phyloP scores from a whole-genome alignment of 2,329 filamentous ascomycete genomes.

The Westerdykella aurantiaca region DNA sequence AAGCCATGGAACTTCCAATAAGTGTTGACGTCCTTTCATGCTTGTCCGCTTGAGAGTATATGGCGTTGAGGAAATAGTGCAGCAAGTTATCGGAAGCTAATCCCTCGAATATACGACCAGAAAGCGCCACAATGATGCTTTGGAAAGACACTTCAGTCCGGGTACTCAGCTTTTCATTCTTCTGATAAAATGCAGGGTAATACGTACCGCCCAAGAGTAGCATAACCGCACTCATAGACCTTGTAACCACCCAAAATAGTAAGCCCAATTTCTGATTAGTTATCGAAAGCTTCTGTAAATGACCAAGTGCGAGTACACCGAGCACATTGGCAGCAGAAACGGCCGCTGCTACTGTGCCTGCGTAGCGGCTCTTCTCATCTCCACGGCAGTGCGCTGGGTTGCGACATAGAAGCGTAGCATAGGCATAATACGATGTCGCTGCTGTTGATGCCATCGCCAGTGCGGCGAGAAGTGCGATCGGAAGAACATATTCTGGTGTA shows the following conservation, averaged over 20 bases:
- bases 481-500: slow-evolving; percentile 2
- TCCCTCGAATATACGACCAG: slow-evolving; percentile 8
- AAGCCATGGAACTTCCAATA: slow-evolving; percentile 5
- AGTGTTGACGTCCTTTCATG: background rate
- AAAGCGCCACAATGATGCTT: slow-evolving; percentile 5
- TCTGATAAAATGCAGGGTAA: background rate
- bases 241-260: slow-evolving; percentile 6
- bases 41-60: background rate
- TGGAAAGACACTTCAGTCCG: background rate
- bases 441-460: slow-evolving; percentile 8
- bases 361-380: slow-evolving; percentile 4
- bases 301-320: slow-evolving; percentile 2
- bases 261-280: slow-evolving; percentile 3
- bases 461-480: slow-evolving; percentile 5
- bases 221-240: slow-evolving; percentile 8
- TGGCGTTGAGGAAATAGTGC: slow-evolving; percentile 1
- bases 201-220: slow-evolving; percentile 8
- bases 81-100: slow-evolving; percentile 10
- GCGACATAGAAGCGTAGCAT: slow-evolving; percentile 7
- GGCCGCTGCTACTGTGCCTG: slow-evolving; percentile 2
- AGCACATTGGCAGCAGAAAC: slow-evolving; percentile 4
- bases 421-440: slow-evolving; percentile 7
- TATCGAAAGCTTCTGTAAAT: slow-evolving; percentile 1
- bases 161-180: background rate
- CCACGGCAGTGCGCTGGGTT: slow-evolving; percentile 6